Conservation (phyloP, 164 flowering plant species). For the Aristolochia californica region DNA sequence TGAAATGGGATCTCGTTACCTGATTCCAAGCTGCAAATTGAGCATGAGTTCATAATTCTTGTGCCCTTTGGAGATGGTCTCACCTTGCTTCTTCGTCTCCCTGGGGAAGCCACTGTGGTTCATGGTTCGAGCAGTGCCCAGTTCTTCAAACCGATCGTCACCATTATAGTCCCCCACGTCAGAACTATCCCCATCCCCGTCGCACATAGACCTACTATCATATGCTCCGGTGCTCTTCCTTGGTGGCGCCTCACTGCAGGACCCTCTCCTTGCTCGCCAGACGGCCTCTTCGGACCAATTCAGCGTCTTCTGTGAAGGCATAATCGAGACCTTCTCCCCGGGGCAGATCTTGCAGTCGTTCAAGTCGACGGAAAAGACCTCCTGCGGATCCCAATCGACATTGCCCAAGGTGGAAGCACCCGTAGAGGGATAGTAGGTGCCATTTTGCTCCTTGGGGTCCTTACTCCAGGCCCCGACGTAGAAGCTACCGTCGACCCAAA, state of each 20-base stretch:
- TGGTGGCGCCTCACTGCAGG: conserved; percentile 50
- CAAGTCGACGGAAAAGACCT: conserved; percentile 38
- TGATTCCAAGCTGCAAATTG: conserved; percentile 31
- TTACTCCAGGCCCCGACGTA: conserved; percentile 68
- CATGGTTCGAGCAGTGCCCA: conserved; percentile 26
- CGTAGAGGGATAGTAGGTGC: conserved; percentile 52
- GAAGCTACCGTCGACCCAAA: conserved; percentile 58
- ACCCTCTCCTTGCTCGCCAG: conserved; percentile 39
- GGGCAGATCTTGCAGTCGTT: conserved; percentile 43
- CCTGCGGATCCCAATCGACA: conserved; percentile 64
- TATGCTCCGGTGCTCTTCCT: conserved; percentile 23
- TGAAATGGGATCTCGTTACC: conserved; percentile 9
- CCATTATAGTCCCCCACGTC: conserved; percentile 9
- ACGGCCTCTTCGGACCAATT: conserved; percentile 15
- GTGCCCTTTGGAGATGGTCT: conserved; percentile 32
- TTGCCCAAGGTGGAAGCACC: conserved; percentile 14
- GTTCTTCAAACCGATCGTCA: background rate
- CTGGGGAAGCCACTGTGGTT: conserved; percentile 17
- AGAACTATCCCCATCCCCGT: conserved; percentile 18
- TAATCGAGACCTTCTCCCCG: conserved; percentile 47
- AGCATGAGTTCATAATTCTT: conserved; percentile 37
- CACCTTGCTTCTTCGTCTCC: conserved; percentile 53
- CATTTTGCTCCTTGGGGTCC: conserved; percentile 45
- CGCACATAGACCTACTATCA: conserved; percentile 38
- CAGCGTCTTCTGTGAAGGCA: conserved; percentile 66